Base-by-base conservation (phyloP, 1,139 yeast species). In the Blastobotrys indianensis region DNA sequence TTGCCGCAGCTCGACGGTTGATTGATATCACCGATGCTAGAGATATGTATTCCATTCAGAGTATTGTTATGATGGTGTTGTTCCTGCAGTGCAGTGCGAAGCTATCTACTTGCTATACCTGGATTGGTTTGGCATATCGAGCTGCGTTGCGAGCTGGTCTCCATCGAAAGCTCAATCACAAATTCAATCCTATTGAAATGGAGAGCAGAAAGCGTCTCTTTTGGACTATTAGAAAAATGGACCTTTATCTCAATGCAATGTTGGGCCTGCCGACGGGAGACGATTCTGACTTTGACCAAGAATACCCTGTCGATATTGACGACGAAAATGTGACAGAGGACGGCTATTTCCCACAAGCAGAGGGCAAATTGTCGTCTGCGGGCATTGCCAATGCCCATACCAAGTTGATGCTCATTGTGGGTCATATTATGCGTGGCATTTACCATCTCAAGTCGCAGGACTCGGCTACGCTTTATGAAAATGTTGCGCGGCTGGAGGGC, bases 181-280 rank as follows among this genome's bases (percentile, higher is more conserved):
- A 78, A 34, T 78, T 85, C 57, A 83, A 84, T 56, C 94, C 95
- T 0, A 82, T 87, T 39, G 96, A 86, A 62, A 70, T 82, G 33
- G 97, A 90, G 61, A 85, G 87, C 33, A 72, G 97, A 49, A 88
- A 86, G 61, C 72, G 97, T 52, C 68, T 88, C 32, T 88, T 88
- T 60, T 88, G 86, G 79, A 85, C 96, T 1, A 83, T 90, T 52
- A 83, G 87, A 62, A 88, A 88, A 61, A 81, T 88, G 88, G 97
- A 90, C 60, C 80, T 88, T 41, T 88, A 88, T 61, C 85, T 87
- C 50, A 87, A 87, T 63, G 86, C 95, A 2, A 81, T 90, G 74
- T 65, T 90, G 51, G 97, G 97, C 1, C 70, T 88, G 46, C 97
- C 97, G 1, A 70, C 92, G 54, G 72, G 76, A 52, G 65, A 73